Conservation (phyloP, 2,329 filamentous ascomycete genomes). For the Sclerotinia spermophila region DNA sequence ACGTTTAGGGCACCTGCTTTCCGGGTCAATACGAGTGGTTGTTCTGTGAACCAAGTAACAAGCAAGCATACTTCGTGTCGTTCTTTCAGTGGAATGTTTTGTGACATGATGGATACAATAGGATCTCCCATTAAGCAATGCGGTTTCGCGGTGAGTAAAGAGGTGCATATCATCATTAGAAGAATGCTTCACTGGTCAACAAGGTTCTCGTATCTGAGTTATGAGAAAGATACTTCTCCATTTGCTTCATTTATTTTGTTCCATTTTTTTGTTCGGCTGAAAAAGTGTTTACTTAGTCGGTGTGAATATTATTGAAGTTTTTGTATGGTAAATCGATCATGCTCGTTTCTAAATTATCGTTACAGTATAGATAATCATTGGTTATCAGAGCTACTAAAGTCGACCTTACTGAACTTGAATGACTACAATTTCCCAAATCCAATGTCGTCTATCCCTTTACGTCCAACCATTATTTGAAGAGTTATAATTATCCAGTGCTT, state of each 20-base stretch:
- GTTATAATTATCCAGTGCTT: neutral
- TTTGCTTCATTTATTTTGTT: neutral
- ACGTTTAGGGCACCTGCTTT: too few species aligned
- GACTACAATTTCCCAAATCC: too few species aligned
- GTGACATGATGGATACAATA: neutral
- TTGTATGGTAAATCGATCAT: neutral
- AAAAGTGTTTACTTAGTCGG: neutral
- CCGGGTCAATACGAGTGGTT: neutral
- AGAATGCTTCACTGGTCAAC: neutral
- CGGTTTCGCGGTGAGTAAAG: neutral
- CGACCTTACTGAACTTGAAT: neutral
- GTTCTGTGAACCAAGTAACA: too few species aligned
- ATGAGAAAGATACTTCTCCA: neutral
- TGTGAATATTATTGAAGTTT: neutral
- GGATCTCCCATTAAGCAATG: neutral
- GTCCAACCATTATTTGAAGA: neutral
- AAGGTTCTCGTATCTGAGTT: neutral
- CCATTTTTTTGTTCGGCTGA: neutral
- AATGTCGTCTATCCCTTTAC: neutral
- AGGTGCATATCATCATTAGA: neutral
- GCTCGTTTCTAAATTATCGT: neutral
- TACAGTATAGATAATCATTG: neutral
- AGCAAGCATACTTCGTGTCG: too few species aligned
- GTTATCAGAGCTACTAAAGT: neutral
- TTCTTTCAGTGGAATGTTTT: neutral